A percentile compares a stretch with the other conserved stretches of the same genome.
These are phyloP conservation scores for Coccomyxa sp. DNA, from an alignment of 139 green algal species.

Conservation along the genomic window DNA sequence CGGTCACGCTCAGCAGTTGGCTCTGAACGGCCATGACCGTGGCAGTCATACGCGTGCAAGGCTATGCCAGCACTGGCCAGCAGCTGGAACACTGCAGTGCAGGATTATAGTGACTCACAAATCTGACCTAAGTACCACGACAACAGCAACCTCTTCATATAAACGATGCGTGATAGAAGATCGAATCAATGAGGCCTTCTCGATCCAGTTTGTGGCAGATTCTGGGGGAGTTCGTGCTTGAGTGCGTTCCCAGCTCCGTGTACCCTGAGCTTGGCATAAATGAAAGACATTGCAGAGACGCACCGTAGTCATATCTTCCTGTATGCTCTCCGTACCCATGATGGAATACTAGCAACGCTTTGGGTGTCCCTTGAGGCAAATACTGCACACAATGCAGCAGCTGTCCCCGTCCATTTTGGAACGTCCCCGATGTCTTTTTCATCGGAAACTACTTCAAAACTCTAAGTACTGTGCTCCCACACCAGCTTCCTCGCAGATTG, in stretches of 20 bases:
- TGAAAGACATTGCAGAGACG: too few relatives aligned
- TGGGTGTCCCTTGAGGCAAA: slow-evolving; percentile 1
- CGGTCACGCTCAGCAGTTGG: slow-evolving; percentile 12
- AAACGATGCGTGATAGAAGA: background rate
- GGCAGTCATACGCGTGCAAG: slow-evolving; percentile 32
- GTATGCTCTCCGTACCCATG: slow-evolving; percentile 57
- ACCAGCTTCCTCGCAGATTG: too few relatives aligned
- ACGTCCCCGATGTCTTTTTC: background rate
- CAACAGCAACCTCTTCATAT: background rate
- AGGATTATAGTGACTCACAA: background rate
- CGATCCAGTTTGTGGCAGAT: background rate
- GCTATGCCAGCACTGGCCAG: slow-evolving; percentile 37
- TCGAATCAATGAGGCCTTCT: background rate
- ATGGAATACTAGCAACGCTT: slow-evolving; percentile 41
- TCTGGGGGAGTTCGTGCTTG: background rate
- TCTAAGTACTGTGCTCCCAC: too few relatives aligned
- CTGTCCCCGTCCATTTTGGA: slow-evolving; percentile 3
- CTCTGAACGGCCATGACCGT: slow-evolving; percentile 34
- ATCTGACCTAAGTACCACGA: background rate
- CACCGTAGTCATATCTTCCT: slow-evolving; percentile 35
- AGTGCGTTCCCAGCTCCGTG: too few relatives aligned
- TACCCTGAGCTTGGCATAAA: too few relatives aligned
- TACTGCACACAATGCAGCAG: background rate
- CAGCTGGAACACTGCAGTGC: slow-evolving; percentile 15
- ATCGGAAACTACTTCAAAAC: background rate